Conservation (phyloP, 441 rosid species). For the Jatropha multifida region DNA sequence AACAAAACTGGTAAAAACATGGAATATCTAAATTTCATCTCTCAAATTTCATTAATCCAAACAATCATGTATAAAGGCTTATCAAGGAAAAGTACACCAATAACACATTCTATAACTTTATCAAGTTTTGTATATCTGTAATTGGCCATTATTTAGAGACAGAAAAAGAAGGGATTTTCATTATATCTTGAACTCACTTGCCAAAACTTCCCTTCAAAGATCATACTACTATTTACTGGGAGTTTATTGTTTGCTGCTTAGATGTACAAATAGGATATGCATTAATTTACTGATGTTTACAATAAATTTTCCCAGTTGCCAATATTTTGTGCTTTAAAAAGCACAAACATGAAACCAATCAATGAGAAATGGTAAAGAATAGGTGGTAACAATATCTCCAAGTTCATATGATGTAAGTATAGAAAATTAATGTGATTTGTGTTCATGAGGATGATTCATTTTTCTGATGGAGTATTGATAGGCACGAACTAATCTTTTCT, state of each 20-base stretch:
- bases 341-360: conserved; percentile 14
- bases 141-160: no score
- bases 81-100: no score
- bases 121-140: no score
- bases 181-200: no score
- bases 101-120: no score
- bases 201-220: background rate
- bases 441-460: conserved; percentile 18
- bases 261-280: conserved; percentile 6
- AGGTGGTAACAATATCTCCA: background rate
- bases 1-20: no score
- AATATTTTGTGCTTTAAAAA: conserved; percentile 4
- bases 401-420: background rate
- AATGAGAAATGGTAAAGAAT: conserved; percentile 16
- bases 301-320: conserved; percentile 11
- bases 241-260: background rate
- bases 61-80: no score
- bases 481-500: conserved; percentile 44
- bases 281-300: background rate
- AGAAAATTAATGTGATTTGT: conserved; percentile 7
- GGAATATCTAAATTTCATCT: no score
- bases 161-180: no score
- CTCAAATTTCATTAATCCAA: no score
- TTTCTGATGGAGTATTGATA: conserved; percentile 31
- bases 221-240: conserved; percentile 9